Evolutionary conservation across 257 asterid species (phyloP).

Genomic region (Solanum rostratum): DNA sequence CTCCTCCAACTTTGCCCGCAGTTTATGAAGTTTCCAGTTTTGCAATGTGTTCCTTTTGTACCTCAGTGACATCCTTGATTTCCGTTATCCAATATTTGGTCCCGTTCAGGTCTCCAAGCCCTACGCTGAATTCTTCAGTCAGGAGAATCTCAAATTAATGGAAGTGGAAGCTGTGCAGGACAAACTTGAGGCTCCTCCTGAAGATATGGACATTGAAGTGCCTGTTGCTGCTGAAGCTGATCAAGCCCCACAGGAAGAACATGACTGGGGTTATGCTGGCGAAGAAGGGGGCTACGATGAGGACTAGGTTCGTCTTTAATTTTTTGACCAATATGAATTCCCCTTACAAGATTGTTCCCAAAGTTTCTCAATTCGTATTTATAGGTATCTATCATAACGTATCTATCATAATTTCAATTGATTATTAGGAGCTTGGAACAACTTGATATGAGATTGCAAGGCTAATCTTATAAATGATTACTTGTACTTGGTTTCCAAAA

Average conservation of each 20-base stretch:
- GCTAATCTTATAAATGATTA: background rate
- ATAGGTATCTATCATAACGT: background rate
- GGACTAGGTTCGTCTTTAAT: slow-evolving; percentile 18
- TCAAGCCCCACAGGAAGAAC: slow-evolving; percentile 27
- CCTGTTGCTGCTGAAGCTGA: slow-evolving; percentile 13
- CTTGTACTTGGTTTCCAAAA: background rate
- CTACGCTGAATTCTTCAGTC: slow-evolving; percentile 49
- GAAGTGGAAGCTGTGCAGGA: slow-evolving; percentile 21
- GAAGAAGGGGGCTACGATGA: slow-evolving; percentile 47
- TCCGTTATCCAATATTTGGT: background rate
- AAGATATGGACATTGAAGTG: slow-evolving; percentile 25
- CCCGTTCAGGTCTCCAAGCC: slow-evolving; percentile 65
- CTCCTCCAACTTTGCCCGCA: background rate
- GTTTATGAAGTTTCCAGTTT: background rate
- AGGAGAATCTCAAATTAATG: slow-evolving; percentile 33
- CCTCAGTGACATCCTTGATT: background rate
- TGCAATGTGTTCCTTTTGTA: background rate
- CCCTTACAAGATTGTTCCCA: background rate
- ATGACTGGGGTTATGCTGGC: slow-evolving; percentile 45
- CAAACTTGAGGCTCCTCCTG: slow-evolving; percentile 9
- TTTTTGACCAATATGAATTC: background rate
- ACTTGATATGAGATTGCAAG: background rate
- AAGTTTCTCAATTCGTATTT: background rate
- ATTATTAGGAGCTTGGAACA: background rate
- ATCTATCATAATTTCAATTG: background rate